Conservation (phyloP, 306 rosid species). For the Citrullus amarus region DNA sequence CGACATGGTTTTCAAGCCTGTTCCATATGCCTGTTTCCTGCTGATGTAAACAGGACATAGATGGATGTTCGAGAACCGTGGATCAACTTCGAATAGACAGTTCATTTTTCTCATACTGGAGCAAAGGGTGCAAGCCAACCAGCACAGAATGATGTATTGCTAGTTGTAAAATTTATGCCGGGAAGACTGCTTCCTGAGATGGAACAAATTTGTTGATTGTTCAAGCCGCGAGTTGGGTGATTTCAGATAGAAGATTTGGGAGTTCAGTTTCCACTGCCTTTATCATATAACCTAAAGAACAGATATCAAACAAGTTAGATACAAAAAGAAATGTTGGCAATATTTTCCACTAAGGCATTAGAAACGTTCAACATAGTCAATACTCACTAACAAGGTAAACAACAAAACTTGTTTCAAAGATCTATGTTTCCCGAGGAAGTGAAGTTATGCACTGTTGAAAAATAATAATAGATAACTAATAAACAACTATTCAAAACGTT, state of each 20-base stretch:
- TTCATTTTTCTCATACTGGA: neutral
- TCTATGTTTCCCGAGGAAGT: neutral
- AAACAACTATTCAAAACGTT: neutral
- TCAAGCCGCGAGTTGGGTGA: neutral
- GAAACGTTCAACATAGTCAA: neutral
- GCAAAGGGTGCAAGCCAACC: neutral
- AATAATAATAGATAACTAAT: neutral
- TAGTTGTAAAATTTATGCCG: neutral
- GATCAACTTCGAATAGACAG: neutral
- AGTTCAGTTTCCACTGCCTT: neutral
- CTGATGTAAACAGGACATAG: neutral
- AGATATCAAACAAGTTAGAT: neutral
- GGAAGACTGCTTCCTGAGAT: neutral
- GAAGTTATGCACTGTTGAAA: neutral
- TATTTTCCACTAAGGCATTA: neutral
- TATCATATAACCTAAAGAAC: neutral
- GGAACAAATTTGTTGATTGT: neutral
- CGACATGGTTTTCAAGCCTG: neutral
- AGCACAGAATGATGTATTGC: neutral
- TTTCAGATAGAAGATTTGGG: neutral
- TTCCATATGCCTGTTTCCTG: too few relatives aligned
- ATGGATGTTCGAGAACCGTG: neutral
- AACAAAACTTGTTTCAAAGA: neutral
- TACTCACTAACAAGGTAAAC: neutral
- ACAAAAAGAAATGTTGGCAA: neutral